Base-by-base conservation (phyloP, 352 stramenopile species). In the Lagenidium giganteum region DNA sequence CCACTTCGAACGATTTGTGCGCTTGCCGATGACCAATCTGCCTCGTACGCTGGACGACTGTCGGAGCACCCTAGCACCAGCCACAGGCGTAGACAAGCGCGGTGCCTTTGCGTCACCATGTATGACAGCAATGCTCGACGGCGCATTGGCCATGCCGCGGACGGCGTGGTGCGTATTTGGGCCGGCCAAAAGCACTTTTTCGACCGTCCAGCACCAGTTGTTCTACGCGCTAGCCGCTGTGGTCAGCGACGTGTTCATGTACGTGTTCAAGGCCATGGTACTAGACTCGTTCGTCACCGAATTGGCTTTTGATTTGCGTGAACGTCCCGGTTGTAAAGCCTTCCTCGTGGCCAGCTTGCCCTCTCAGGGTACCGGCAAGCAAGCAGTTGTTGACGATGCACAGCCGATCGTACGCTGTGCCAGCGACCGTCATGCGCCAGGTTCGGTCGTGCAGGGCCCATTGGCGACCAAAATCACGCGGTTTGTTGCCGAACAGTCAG, bases 11-110 rank as follows among this genome's bases (percentile, higher is more conserved):
- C 33, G 39, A 4, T 39, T 53, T 14, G n/a, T 78, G 14, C 8
- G 42, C 21, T 46, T 89, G 8, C 80, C 77, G 0, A 92, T 92
- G 80, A 82, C 70, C 0, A 90, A 92, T 36, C 33, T 87, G 21
- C 77, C 80, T 11, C 62, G 69, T 13, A 80, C 80, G 4, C 39
- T 92, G 8, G 80, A 92, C 25, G 25, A 55, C 12, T 76, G 70
- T 35, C 57, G 80, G 8, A 69, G 55, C 8, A 49, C 26, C 5
- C 54, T 67, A 24, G 48, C 72, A 20, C 70, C 80, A 2, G 38
- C 47, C 0, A 47, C 67, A 14, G 80, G 77, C 0, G 40, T 63
- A 0, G 80, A 93, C 47, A 81, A 78, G 32, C 70, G 72, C 8
- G 77, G 77, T 0, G 43, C 34, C 0, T 87, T 75, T 35, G 72